A percentile compares a stretch with the other conserved stretches of the same genome.
phyloP scores from a whole-genome alignment of 768 basidiomycete species.

The Daedalea quercina region DNA sequence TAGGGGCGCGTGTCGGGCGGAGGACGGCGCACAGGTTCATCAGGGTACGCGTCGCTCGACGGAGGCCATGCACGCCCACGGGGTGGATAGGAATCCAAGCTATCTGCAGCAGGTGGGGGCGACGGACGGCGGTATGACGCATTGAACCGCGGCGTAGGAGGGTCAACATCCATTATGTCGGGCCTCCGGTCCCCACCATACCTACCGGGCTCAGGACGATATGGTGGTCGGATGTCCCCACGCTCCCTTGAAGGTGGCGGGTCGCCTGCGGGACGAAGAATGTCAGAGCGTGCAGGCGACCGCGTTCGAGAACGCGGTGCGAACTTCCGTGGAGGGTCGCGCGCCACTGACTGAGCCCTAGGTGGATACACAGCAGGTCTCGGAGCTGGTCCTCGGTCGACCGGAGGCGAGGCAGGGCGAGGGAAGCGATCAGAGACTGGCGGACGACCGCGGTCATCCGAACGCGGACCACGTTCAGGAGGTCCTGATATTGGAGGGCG shows the following conservation, averaged over 20 bases:
- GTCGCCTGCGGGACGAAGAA: conserved; percentile 8
- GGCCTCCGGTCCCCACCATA: conserved; percentile 17
- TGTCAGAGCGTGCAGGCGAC: not conserved
- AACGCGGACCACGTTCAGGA: conserved; percentile 9
- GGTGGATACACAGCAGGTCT: conserved; percentile 1
- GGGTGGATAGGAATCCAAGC: conserved; percentile 3
- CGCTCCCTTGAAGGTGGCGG: conserved; percentile 5
- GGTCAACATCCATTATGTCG: conserved; percentile 20
- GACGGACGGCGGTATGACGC: conserved; percentile 17
- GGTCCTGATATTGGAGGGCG: conserved; percentile 5
- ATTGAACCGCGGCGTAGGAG: conserved; percentile 8
- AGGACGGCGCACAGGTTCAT: conserved; percentile 9
- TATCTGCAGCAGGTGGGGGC: conserved; percentile 8
- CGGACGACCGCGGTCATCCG: conserved; percentile 21
- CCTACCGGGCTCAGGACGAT: conserved; percentile 14
- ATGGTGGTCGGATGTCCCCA: conserved; percentile 4
- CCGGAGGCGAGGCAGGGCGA: not conserved
- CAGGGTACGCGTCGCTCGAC: conserved; percentile 12
- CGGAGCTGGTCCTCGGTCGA: conserved; percentile 5
- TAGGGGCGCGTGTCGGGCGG: conserved; percentile 10
- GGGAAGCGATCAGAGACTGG: conserved; percentile 11
- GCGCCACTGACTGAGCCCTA: conserved; percentile 19
- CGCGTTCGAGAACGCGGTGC: conserved; percentile 14
- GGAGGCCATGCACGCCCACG: conserved; percentile 15
- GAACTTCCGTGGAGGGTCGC: conserved; percentile 16